These are phyloP conservation scores for Piromyces sp. DNA, from an alignment of 192 early-diverging fungal genomes.

Conservation along the genomic window DNA sequence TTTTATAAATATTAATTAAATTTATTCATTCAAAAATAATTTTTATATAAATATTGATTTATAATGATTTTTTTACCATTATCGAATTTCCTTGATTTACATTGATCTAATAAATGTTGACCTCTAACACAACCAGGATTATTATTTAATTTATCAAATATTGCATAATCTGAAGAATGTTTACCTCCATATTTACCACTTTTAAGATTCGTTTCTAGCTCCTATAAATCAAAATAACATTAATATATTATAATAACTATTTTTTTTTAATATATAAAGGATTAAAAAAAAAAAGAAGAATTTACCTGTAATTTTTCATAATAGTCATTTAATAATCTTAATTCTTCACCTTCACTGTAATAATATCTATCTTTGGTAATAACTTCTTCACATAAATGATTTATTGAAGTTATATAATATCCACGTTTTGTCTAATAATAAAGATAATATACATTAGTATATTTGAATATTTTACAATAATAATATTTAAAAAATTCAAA, in stretches of 20 bases:
- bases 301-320: background rate
- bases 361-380: background rate
- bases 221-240: no score
- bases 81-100: background rate
- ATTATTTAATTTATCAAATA: background rate
- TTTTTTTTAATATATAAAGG: no score
- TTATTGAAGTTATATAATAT: background rate
- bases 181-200: background rate
- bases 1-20: no score
- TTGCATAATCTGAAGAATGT: background rate
- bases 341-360: background rate
- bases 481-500: no score
- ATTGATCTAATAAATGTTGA: accelerated
- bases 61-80: no score
- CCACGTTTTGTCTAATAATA: background rate
- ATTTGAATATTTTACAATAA: no score
- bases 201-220: background rate
- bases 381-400: background rate
- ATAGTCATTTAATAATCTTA: background rate
- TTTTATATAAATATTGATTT: no score
- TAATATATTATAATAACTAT: no score
- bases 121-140: background rate
- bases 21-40: no score
- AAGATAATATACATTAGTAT: no score
- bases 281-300: no score